Base-by-base conservation (phyloP, 2,329 filamentous ascomycete species). In the Cytospora piceae region DNA sequence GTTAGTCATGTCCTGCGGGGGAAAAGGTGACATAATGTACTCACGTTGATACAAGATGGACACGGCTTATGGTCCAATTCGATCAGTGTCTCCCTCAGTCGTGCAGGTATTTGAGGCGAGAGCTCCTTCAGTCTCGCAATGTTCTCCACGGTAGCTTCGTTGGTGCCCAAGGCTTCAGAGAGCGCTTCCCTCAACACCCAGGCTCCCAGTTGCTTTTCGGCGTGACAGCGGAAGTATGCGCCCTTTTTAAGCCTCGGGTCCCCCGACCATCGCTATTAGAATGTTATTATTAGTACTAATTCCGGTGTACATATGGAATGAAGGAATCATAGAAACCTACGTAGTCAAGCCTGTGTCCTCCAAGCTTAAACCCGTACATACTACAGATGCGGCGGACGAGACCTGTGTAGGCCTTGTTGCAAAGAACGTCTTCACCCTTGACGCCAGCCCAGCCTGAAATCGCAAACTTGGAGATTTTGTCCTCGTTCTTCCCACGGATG, bases 371-470 rank as follows among this genome's bases (percentile, higher is more conserved):
- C 1, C 15, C 31, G 9, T 59, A 5, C 6, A 56, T 14, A 1
- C 1, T 4, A 0, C 51, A 54, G 5, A 37, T 22, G 0, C 24
- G 29, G 4, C 5, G 61, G 0, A 42, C 39, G 14, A 59, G 31
- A 6, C 2, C 31, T 1, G 56, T 56, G 4, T 55, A 60, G 0
- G n/a, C 29, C 0, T 4, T 34, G 15, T 37, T 42, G 12, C 56
- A 5, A 9, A 66, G 61, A 0, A 60, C 39, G 0, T 59, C 57
- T 11, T 24, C 15, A 22, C 32, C 32, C 1, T 39, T 42, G 11
- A 15, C 11, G 6, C 32, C n/a, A 15, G 34, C 31, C 64, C 64
- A 63, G 17, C 64, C 63, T 3, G 64, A 66, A 20, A 66, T 2
- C 1, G 64, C 56, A 14, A 66, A 37, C 4, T 7, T 39, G 4